Conservation (phyloP, 1,139 yeast species). For the Yamadazyma diddensiae region DNA sequence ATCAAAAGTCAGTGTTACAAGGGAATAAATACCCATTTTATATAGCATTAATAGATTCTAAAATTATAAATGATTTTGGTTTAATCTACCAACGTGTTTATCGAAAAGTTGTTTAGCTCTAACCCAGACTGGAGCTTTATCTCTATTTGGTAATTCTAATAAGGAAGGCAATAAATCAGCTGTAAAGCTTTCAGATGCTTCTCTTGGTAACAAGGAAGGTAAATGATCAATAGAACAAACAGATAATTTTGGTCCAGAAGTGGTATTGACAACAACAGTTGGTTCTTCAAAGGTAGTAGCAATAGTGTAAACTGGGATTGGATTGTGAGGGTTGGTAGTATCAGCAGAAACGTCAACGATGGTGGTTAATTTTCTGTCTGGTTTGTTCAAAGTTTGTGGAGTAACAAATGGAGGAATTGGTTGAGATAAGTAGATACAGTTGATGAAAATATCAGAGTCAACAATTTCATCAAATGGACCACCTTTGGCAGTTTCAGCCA, state of each 20-base stretch:
- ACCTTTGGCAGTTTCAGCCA: constrained; percentile 93
- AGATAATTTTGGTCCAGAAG: constrained; percentile 79
- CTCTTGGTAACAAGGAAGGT: constrained; percentile 94
- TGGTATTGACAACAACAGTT: constrained; percentile 76
- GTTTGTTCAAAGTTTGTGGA: constrained; percentile 59
- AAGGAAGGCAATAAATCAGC: constrained; percentile 85
- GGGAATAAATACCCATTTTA: constrained; percentile 34
- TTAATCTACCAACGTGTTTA: constrained; percentile 71
- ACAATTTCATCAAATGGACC: constrained; percentile 96
- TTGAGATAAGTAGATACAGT: constrained; percentile 90
- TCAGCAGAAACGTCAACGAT: constrained; percentile 98
- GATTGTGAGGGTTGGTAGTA: constrained; percentile 97
- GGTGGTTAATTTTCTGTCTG: constrained; percentile 74
- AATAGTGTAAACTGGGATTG: constrained; percentile 85
- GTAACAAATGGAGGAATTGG: constrained; percentile 93
- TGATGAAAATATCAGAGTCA: constrained; percentile 82
- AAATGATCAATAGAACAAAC: constrained; percentile 97
- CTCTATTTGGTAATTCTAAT: constrained; percentile 76
- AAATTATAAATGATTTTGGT: constrained; percentile 1
- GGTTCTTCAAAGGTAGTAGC: constrained; percentile 92
- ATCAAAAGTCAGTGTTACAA: constrained; percentile 51
- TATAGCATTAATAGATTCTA: too few relatives aligned
- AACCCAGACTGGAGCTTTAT: constrained; percentile 84
- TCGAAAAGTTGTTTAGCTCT: constrained; percentile 82
- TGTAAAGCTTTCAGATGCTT: constrained; percentile 89